Percentiles rank a stretch among this genome's conserved stretches.
Conservation (phyloP, 2,329 filamentous ascomycete genomes). For the Xylaria sp. region DNA sequence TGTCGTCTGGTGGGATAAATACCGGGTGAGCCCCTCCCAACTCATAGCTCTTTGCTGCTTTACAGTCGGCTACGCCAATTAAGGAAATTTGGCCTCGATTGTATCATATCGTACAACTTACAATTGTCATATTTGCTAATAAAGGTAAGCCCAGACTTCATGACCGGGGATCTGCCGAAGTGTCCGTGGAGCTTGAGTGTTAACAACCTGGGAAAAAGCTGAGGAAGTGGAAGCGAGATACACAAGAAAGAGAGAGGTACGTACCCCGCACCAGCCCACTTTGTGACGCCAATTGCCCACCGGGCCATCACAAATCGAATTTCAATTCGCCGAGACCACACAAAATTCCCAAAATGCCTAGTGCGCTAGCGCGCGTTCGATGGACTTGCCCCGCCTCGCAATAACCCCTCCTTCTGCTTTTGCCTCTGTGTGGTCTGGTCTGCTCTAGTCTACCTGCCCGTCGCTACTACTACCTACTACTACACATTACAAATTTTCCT, state of each 20-base stretch:
- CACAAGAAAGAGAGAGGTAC: conserved; percentile 15
- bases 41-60: background rate
- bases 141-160: background rate
- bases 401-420: conserved; percentile 35
- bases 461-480: too few relatives aligned
- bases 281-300: conserved; percentile 31
- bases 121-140: background rate
- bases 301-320: conserved; percentile 34
- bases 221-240: background rate
- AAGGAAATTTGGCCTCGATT: background rate
- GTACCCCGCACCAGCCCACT: conserved; percentile 26
- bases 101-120: background rate
- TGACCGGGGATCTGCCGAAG: conserved; percentile 17
- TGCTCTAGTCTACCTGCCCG: too few relatives aligned
- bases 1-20: background rate
- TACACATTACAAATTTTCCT: conserved; percentile 41
- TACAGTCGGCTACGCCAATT: background rate
- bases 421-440: background rate
- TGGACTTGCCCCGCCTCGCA: conserved; percentile 37
- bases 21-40: background rate
- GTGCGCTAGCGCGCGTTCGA: conserved; percentile 18
- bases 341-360: conserved; percentile 11
- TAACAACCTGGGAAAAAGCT: background rate
- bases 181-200: background rate
- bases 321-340: conserved; percentile 32